phyloP scores from a whole-genome alignment of 1,139 yeast genomes.

The Nematodospora anomalae region DNA sequence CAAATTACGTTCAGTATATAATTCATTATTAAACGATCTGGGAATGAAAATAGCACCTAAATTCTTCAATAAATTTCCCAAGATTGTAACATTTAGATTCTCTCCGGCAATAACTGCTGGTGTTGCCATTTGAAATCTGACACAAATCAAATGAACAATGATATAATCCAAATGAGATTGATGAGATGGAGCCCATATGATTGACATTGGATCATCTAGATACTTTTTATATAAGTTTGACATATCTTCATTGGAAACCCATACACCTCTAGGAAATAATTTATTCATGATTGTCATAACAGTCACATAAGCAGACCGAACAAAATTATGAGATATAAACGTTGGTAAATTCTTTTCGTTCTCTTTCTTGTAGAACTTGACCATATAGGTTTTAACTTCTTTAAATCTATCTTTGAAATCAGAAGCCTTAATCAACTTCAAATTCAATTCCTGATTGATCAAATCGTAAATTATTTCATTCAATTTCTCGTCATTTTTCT shows the following conservation, averaged over 20 bases:
- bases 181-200: slow-evolving; percentile 52
- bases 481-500: slow-evolving; percentile 32
- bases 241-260: slow-evolving; percentile 39
- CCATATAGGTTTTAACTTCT: slow-evolving; percentile 42
- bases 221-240: slow-evolving; percentile 31
- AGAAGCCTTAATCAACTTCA: slow-evolving; percentile 39
- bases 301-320: slow-evolving; percentile 40
- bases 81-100: slow-evolving; percentile 61
- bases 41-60: slow-evolving; percentile 52
- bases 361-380: slow-evolving; percentile 36
- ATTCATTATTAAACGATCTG: slow-evolving; percentile 48
- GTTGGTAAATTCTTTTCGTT: slow-evolving; percentile 41
- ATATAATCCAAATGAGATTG: slow-evolving; percentile 68
- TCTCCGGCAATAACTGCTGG: slow-evolving; percentile 72
- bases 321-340: slow-evolving; percentile 25
- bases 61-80: slow-evolving; percentile 48
- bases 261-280: slow-evolving; percentile 48
- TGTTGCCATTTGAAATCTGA: slow-evolving; percentile 55
- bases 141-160: slow-evolving; percentile 56
- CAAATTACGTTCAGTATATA: slow-evolving; percentile 57
- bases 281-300: slow-evolving; percentile 34
- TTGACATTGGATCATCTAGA: slow-evolving; percentile 44
- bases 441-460: slow-evolving; percentile 40
- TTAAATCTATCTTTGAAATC: slow-evolving; percentile 36
- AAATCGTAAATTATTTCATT: slow-evolving; percentile 41